A percentile compares a stretch with the other conserved stretches of the same genome.
Conservation (phyloP, 202 grass and related monocot species). For the Eragrostis tef region DNA sequence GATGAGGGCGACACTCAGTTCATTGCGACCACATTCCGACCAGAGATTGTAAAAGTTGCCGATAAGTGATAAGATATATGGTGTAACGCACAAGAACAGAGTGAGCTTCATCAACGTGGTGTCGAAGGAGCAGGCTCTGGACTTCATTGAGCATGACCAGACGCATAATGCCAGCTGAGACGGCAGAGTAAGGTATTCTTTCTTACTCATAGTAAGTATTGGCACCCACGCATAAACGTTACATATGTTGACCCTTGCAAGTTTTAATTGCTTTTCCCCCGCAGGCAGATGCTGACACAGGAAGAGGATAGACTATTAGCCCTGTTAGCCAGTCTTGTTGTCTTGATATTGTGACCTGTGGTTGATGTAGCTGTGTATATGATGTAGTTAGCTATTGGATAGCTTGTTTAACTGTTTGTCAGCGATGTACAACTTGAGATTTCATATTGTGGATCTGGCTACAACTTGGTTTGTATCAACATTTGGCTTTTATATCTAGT, state of each 20-base stretch:
- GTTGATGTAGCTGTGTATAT: constrained; percentile 41
- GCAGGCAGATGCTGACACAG: constrained; percentile 31
- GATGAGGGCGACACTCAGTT: constrained; percentile 86
- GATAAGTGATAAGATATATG: constrained; percentile 98
- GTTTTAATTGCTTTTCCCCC: background rate
- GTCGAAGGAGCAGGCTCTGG: constrained; percentile 80
- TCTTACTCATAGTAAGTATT: background rate
- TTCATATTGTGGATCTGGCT: background rate
- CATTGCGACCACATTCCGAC: constrained; percentile 85
- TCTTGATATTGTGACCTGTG: background rate
- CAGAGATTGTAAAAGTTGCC: constrained; percentile 84
- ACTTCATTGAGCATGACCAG: constrained; percentile 98
- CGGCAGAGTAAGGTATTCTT: too few species aligned
- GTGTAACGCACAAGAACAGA: constrained; percentile 92
- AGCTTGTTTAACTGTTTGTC: background rate
- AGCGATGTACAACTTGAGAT: background rate
- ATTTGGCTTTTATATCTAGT: background rate
- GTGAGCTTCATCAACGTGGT: constrained; percentile 91
- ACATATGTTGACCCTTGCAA: background rate
- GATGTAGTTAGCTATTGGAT: constrained; percentile 44
- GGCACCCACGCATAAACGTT: background rate
- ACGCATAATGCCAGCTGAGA: constrained; percentile 73
- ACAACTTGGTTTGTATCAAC: background rate
- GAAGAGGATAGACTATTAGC: background rate
- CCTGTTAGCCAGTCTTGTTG: background rate